Conservation (phyloP, 2,329 filamentous ascomycete genomes). For the Thelonectria rubi region DNA sequence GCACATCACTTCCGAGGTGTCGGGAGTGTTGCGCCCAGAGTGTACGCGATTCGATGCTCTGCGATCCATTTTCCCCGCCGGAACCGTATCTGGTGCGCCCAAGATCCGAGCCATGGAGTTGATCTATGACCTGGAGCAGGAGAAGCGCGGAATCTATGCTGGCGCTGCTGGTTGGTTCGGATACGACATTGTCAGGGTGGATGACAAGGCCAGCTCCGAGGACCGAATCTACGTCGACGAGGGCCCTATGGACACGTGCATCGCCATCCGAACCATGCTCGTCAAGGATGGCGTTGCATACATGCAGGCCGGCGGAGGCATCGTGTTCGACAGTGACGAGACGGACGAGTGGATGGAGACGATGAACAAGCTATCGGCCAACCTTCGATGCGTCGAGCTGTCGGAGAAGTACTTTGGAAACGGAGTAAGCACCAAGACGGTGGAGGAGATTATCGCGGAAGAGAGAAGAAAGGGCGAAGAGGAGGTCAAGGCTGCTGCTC, state of each 20-base stretch:
- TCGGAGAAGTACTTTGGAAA: slow-evolving; percentile 41
- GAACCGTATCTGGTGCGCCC: slow-evolving; percentile 93
- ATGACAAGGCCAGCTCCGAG: slow-evolving; percentile 55
- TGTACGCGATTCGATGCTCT: slow-evolving; percentile 96
- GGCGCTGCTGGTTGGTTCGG: slow-evolving; percentile 98
- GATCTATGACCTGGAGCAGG: slow-evolving; percentile 90
- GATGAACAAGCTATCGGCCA: slow-evolving; percentile 84
- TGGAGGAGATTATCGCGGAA: slow-evolving; percentile 41
- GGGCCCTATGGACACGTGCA: slow-evolving; percentile 90
- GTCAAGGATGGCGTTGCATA: slow-evolving; percentile 92
- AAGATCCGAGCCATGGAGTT: slow-evolving; percentile 98
- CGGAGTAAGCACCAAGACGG: slow-evolving; percentile 38
- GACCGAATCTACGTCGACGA: slow-evolving; percentile 57
- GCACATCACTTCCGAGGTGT: slow-evolving; percentile 95
- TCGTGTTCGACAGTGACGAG: slow-evolving; percentile 92
- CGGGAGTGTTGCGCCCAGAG: slow-evolving; percentile 81
- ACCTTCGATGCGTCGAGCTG: slow-evolving; percentile 42
- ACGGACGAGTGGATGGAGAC: slow-evolving; percentile 96
- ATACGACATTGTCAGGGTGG: slow-evolving; percentile 75
- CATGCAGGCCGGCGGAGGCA: slow-evolving; percentile 88
- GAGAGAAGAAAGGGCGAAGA: slow-evolving; percentile 42
- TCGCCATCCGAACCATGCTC: slow-evolving; percentile 89
- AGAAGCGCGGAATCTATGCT: slow-evolving; percentile 95
- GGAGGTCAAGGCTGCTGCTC: slow-evolving; percentile 33
- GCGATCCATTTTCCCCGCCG: slow-evolving; percentile 94